Conservation (phyloP, 169 alveolate genomes). For the Plasmodium fragile region DNA sequence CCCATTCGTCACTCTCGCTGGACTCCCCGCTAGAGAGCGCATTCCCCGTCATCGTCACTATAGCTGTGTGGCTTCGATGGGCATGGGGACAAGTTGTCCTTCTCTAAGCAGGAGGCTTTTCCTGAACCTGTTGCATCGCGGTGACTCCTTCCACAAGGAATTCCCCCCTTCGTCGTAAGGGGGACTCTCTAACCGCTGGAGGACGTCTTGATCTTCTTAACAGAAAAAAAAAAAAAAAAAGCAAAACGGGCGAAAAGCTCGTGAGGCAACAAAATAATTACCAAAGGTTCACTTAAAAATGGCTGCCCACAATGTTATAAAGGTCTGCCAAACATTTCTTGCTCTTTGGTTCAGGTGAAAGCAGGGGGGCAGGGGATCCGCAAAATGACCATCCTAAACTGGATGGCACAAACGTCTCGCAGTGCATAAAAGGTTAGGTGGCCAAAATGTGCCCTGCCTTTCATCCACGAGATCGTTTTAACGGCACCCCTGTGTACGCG, state of each 20-base stretch:
- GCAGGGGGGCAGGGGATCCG: not conserved
- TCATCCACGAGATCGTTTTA: not conserved
- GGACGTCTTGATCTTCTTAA: not conserved
- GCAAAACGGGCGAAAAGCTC: not conserved
- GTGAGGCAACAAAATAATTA: not conserved
- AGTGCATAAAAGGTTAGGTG: not conserved
- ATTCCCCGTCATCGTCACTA: not conserved
- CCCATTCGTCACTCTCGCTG: not conserved
- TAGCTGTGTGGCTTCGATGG: not conserved
- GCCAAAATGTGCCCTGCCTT: not conserved
- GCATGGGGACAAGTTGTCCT: not conserved
- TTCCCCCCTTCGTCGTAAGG: not conserved
- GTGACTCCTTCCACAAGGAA: not conserved
- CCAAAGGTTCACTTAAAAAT: not conserved
- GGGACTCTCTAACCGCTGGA: not conserved
- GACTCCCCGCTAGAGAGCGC: not conserved
- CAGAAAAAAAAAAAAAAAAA: not conserved
- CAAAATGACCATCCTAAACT: not conserved
- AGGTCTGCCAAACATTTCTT: not conserved
- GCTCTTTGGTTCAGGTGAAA: not conserved
- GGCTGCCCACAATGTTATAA: not conserved
- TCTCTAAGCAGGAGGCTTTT: not conserved
- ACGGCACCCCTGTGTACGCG: not conserved
- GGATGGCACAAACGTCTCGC: not conserved
- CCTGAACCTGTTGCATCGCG: not conserved